Evolutionary conservation across 192 early-diverging fungal species (phyloP).

Genomic region (Rhizophagus prolifer): DNA sequence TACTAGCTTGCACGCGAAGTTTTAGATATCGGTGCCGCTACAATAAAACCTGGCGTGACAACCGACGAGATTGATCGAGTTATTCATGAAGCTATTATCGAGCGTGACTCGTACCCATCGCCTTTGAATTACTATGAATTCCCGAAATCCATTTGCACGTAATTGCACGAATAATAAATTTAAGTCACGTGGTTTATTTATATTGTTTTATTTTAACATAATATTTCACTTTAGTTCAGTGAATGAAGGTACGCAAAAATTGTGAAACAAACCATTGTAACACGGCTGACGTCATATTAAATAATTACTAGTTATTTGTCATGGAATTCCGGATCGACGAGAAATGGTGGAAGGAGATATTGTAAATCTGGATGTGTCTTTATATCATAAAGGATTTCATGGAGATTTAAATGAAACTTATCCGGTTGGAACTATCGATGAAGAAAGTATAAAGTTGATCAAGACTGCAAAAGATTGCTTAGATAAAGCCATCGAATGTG

Average conservation of each 20-base stretch:
- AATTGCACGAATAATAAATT: conserved; percentile 35
- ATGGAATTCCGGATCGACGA: conserved; percentile 96
- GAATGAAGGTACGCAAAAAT: conserved; percentile 39
- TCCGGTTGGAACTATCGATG: conserved; percentile 87
- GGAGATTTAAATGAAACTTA: conserved; percentile 94
- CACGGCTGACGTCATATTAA: background rate
- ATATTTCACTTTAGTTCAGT: conserved; percentile 36
- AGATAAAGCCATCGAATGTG: conserved; percentile 87
- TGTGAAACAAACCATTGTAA: background rate
- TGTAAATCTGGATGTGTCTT: conserved; percentile 88
- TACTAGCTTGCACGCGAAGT: conserved; percentile 85
- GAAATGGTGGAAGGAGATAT: conserved; percentile 94
- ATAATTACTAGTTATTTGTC: conserved; percentile 77
- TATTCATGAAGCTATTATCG: conserved; percentile 92
- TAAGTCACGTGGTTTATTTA: background rate
- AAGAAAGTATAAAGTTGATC: conserved; percentile 69
- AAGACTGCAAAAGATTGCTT: conserved; percentile 83
- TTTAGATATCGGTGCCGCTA: conserved; percentile 80
- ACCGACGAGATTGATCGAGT: conserved; percentile 96
- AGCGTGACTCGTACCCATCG: conserved; percentile 90
- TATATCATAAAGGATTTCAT: conserved; percentile 92
- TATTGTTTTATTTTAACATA: background rate
- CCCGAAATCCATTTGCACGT: conserved; percentile 94
- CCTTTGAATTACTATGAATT: conserved; percentile 96
- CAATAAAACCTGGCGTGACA: conserved; percentile 80